These are phyloP conservation scores for Penicillium sp. DNA, from an alignment of 2,329 filamentous ascomycete genomes.

Conservation along the genomic window DNA sequence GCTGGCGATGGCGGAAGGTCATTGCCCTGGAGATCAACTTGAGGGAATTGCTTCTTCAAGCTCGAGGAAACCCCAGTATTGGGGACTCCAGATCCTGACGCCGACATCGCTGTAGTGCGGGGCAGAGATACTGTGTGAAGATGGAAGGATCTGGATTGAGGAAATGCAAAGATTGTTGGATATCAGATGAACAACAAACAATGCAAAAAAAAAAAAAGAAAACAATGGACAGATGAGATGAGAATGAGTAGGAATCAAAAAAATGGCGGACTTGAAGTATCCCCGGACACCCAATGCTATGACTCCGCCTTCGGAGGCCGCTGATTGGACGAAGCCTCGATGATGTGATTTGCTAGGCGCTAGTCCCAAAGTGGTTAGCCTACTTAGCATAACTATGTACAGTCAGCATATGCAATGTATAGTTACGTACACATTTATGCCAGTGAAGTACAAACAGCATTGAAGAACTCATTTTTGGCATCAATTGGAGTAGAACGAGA, in stretches of 20 bases:
- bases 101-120: slow-evolving; percentile 39
- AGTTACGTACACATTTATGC: too few species aligned
- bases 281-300: slow-evolving; percentile 14
- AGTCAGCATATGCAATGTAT: too few species aligned
- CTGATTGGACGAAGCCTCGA: slow-evolving; percentile 10
- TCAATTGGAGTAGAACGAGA: not conserved
- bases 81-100: slow-evolving; percentile 28
- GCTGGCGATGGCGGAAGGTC: slow-evolving; percentile 85
- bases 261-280: slow-evolving; percentile 3
- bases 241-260: slow-evolving; percentile 6
- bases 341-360: slow-evolving; percentile 15
- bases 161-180: not conserved
- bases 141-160: not conserved
- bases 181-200: not conserved
- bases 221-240: slow-evolving; percentile 10
- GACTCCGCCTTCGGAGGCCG: slow-evolving; percentile 13
- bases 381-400: not conserved
- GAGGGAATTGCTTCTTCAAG: slow-evolving; percentile 50
- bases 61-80: slow-evolving; percentile 23
- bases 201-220: not conserved
- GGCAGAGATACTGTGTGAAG: slow-evolving; percentile 11
- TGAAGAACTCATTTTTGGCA: not conserved
- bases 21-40: slow-evolving; percentile 75
- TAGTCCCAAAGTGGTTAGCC: not conserved
- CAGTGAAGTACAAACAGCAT: too few species aligned